Base-by-base conservation (phyloP, 768 basidiomycete species). In the Phylloporus sp. region DNA sequence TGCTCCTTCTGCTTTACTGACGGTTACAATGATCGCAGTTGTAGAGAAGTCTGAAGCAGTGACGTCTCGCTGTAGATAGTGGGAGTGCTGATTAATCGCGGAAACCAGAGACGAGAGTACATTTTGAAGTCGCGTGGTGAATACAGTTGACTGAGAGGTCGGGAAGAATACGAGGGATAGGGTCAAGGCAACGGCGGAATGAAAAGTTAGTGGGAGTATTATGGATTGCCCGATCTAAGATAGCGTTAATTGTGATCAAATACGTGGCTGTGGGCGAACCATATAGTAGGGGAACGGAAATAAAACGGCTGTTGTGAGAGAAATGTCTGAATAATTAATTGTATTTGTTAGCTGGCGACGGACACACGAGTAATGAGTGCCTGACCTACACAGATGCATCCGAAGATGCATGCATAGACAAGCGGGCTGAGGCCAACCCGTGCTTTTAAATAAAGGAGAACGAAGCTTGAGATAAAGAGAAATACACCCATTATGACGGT, bases 281-380 rank as follows among this genome's bases (percentile, higher is more conserved):
- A 46, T 56, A 64, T 89, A 90, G 60, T 77, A 79, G 2, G 86
- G 80, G 56, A 73, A 88, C 1, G 88, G 88, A 59, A 78, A 83
- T 8, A 90, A 67, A 12, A 67, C 76, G 1, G 80, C 78, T 0
- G 80, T 81, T 0, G 80, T 82, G 16, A 86, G 59, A 15, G 70
- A 67, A 16, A 86, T 82, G 58, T 86, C 86, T 84, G 53, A 22
- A 50, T 6, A 29, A 50, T 9, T 23, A 4, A 16, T 23, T 26
- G 5, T 15, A 8, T 22, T 27, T 44, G 27, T 59, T 16, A 52
- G 39, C 10, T 24, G 28, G 6, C 16, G 31, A 45, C 12, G 27
- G 13, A 28, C 2, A 16, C 34, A 23, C 18, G 18, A n/a, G 31
- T 6, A 10, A 40, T 15, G 9, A 22, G n/a, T 36, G 23, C 55